Evolutionary conservation across 1,139 yeast genomes (phyloP).

Genomic region (Pichia sp.): DNA sequence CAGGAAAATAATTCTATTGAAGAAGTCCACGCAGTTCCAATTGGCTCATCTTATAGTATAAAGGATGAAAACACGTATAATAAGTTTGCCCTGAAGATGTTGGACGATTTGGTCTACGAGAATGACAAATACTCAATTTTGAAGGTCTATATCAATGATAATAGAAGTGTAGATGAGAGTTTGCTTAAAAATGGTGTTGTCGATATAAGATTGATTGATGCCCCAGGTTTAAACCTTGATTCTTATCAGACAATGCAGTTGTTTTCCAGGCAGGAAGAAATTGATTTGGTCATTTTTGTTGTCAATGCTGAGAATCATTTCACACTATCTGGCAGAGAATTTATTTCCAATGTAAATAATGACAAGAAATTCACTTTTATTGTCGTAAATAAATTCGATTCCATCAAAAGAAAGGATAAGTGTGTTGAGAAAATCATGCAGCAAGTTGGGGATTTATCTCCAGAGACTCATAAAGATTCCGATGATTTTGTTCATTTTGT

Average conservation of each 20-base stretch:
- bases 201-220: slow-evolving; percentile 89
- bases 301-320: slow-evolving; percentile 95
- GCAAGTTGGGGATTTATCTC: slow-evolving; percentile 84
- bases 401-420: slow-evolving; percentile 69
- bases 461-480: slow-evolving; percentile 85
- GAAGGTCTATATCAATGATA: slow-evolving; percentile 78
- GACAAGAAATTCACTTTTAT: slow-evolving; percentile 91
- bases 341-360: slow-evolving; percentile 82
- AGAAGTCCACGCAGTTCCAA: slow-evolving; percentile 90
- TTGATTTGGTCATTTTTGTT: slow-evolving; percentile 92
- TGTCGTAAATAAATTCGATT: slow-evolving; percentile 89
- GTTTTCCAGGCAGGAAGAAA: slow-evolving; percentile 94
- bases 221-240: slow-evolving; percentile 94
- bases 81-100: slow-evolving; percentile 46
- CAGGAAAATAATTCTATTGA: slow-evolving; percentile 69
- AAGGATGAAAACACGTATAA: slow-evolving; percentile 65
- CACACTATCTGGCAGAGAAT: slow-evolving; percentile 90
- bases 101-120: slow-evolving; percentile 69
- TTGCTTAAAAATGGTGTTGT: slow-evolving; percentile 84
- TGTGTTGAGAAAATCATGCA: slow-evolving; percentile 75
- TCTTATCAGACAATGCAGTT: slow-evolving; percentile 93
- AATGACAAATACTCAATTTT: slow-evolving; percentile 69
- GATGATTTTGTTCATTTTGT: slow-evolving; percentile 93
- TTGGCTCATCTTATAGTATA: slow-evolving; percentile 53
- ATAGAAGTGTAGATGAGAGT: slow-evolving; percentile 63